A percentile compares a stretch with the other conserved stretches of the same genome.
Conservation (phyloP, 2,329 filamentous ascomycete genomes). For the Onygenales sp. region DNA sequence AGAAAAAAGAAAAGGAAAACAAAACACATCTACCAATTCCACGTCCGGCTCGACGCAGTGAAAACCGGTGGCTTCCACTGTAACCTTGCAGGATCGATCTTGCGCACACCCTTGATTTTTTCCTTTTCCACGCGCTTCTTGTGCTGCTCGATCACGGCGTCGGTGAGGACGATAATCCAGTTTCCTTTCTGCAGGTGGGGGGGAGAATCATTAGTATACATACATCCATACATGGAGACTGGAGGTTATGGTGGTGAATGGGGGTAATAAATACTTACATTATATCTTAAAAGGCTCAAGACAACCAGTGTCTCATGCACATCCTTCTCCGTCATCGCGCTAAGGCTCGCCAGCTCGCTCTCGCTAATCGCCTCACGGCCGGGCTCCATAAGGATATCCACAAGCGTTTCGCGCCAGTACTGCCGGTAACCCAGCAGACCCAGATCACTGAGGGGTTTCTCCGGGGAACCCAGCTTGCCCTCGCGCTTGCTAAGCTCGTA, state of each 20-base stretch:
- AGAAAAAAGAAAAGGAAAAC: not conserved
- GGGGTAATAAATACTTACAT: constrained; percentile 35
- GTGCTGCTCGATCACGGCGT: constrained; percentile 62
- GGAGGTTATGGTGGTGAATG: not conserved
- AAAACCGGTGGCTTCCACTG: constrained; percentile 97
- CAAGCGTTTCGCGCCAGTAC: constrained; percentile 93
- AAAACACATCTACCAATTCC: constrained; percentile 64
- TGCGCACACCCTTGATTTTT: constrained; percentile 62
- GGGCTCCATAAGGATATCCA: constrained; percentile 71
- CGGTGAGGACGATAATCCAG: constrained; percentile 88
- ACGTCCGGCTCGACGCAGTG: constrained; percentile 77
- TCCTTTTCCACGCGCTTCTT: constrained; percentile 69
- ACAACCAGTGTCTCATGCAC: constrained; percentile 92
- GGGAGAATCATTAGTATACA: constrained; percentile 8
- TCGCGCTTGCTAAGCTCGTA: constrained; percentile 96
- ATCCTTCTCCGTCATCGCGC: constrained; percentile 96
- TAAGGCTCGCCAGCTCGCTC: constrained; percentile 66
- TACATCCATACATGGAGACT: not conserved
- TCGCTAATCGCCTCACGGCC: constrained; percentile 64
- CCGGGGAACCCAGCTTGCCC: constrained; percentile 86
- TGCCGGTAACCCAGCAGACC: constrained; percentile 90
- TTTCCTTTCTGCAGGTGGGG: constrained; percentile 58
- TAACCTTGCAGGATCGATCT: constrained; percentile 68
- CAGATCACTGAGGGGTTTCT: constrained; percentile 91
- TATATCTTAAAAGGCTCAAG: constrained; percentile 89